Evolutionary conservation across 805 yeast species (phyloP).

Genomic region (Teunomyces funiuensis): DNA sequence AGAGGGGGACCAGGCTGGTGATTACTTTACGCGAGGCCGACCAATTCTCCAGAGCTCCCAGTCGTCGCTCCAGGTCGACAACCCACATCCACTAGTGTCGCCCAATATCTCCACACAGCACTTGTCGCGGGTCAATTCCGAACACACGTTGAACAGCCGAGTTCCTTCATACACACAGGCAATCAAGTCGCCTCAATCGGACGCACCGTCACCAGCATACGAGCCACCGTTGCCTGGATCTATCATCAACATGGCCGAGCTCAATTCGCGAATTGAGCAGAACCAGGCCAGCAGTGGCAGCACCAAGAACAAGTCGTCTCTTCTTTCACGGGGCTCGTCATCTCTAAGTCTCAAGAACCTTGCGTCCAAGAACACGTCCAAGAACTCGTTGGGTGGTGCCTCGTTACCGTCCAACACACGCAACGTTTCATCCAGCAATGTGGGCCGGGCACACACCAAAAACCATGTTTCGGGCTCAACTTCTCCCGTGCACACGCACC

Average conservation of each 20-base stretch:
- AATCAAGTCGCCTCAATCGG: conserved; percentile 47
- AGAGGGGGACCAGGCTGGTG: conserved; percentile 19
- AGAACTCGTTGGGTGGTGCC: conserved; percentile 26
- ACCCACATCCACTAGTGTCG: conserved; percentile 26
- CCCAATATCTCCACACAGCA: conserved; percentile 48
- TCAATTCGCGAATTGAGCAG: conserved; percentile 28
- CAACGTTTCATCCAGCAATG: conserved; percentile 34
- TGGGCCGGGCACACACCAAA: conserved; percentile 14
- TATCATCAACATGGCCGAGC: conserved; percentile 31
- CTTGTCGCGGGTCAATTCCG: conserved; percentile 60
- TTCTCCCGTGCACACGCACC: conserved; percentile 3
- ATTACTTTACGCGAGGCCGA: conserved; percentile 33
- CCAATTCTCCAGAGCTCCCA: conserved; percentile 7
- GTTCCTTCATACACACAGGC: conserved; percentile 91
- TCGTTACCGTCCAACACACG: conserved; percentile 45
- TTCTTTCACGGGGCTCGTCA: conserved; percentile 27
- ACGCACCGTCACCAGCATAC: conserved; percentile 71
- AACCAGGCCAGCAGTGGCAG: conserved; percentile 7
- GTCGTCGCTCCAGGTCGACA: conserved; percentile 1
- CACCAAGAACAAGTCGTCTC: conserved; percentile 15
- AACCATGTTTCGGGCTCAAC: conserved; percentile 6
- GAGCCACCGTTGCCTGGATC: conserved; percentile 50
- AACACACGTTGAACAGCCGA: conserved; percentile 43
- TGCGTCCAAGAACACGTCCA: conserved; percentile 11
- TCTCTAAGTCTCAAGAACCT: conserved; percentile 22